phyloP scores from a whole-genome alignment of 306 rosid genomes.

The Carpinus fangiana region DNA sequence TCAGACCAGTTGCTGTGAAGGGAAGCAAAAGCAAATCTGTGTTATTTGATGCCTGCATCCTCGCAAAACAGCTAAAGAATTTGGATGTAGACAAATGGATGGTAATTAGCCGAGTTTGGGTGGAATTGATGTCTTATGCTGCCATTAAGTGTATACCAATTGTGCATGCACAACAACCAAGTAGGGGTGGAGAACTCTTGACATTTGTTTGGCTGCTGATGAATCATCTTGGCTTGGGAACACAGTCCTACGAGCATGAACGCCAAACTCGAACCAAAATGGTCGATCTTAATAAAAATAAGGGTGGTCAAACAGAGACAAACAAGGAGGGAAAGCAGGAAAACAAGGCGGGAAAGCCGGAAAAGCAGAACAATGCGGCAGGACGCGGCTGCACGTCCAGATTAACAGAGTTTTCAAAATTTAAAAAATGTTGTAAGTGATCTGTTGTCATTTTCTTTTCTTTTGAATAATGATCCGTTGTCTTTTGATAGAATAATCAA shows the following conservation, averaged over 20 bases:
- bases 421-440: too few species aligned
- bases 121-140: conserved; percentile 28
- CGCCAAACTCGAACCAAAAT: too few species aligned
- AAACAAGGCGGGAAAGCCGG: too few species aligned
- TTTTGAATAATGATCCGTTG: too few species aligned
- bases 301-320: too few species aligned
- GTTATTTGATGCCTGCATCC: conserved; percentile 17
- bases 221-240: conserved; percentile 27
- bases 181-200: conserved; percentile 34
- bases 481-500: too few species aligned
- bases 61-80: conserved; percentile 19
- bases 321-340: too few species aligned
- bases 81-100: background rate
- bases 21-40: conserved; percentile 24
- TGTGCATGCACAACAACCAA: conserved; percentile 23
- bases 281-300: too few species aligned
- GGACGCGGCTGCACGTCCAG: too few species aligned
- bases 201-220: conserved; percentile 32
- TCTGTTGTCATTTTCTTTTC: too few species aligned
- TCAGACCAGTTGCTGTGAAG: background rate
- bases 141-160: conserved; percentile 27
- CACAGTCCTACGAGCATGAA: conserved; percentile 16
- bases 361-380: too few species aligned
- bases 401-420: too few species aligned
- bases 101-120: conserved; percentile 17